Percentiles rank a stretch among this genome's conserved stretches.
Conservation (phyloP, 139 green algal genomes). For the Asterochloris erici region DNA sequence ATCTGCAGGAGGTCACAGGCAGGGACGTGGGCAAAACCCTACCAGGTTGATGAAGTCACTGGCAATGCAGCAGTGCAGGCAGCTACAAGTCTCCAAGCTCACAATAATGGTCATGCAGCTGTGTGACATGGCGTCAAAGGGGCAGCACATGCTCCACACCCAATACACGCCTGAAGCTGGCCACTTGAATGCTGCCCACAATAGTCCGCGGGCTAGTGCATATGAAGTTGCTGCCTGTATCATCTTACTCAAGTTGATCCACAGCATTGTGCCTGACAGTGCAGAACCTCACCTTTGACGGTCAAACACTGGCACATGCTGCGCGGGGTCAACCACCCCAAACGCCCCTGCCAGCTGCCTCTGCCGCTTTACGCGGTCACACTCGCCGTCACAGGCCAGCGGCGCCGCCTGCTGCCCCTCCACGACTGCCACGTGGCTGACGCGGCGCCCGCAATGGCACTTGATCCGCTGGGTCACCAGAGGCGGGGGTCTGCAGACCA, state of each 20-base stretch:
- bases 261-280: background rate
- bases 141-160: too few relatives aligned
- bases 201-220: too few relatives aligned
- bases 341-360: slow-evolving; percentile 60
- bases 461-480: slow-evolving; percentile 33
- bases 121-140: too few relatives aligned
- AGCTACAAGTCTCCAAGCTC: too few relatives aligned
- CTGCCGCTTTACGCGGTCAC: slow-evolving; percentile 34
- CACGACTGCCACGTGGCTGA: slow-evolving; percentile 47
- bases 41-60: too few relatives aligned
- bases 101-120: too few relatives aligned
- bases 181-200: too few relatives aligned
- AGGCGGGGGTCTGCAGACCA: background rate
- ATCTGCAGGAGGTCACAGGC: too few relatives aligned
- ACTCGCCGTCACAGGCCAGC: slow-evolving; percentile 55
- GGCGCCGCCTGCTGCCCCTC: slow-evolving; percentile 30
- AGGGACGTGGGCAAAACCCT: too few relatives aligned
- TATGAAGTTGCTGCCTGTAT: too few relatives aligned
- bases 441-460: slow-evolving; percentile 57
- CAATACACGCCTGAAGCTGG: too few relatives aligned
- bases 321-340: slow-evolving; percentile 42
- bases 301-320: slow-evolving; percentile 51
- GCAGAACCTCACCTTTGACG: slow-evolving; percentile 27
- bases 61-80: too few relatives aligned
- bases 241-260: background rate